Base-by-base conservation (phyloP, 140 eudicot genomes). In the Senecio squalidus region DNA sequence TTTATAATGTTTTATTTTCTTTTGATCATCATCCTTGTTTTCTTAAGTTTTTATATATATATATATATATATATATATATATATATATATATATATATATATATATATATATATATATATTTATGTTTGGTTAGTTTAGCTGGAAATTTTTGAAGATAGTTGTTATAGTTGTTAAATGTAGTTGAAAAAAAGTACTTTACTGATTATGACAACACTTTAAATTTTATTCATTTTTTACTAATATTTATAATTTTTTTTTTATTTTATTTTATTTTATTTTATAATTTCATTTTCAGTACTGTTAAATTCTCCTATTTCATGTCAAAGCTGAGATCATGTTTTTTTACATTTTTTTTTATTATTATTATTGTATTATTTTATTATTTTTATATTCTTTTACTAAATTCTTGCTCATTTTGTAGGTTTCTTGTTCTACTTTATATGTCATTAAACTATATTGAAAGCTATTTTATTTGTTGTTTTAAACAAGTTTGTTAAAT, bases 141-240 rank as follows among this genome's bases (percentile, higher is more conserved):
- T 69, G 47, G 46, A 41, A n/a, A 3, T 2, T 55, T 54, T 31
- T 45, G 34, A 17, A 11, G 33, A n/a, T n/a, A n/a, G n/a, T n/a
- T n/a, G n/a, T n/a, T n/a, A n/a, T n/a, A n/a, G n/a, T n/a, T n/a
- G n/a, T n/a, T n/a, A 53, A 72, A 47, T 64, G 72, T 17, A 64
- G 77, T 29, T 64, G 77, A 47, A 55, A n/a, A n/a, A 71, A 45
- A 51, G 16, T 45, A 13, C 44, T 55, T n/a, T n/a, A n/a, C n/a
- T n/a, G n/a, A n/a, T n/a, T n/a, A n/a, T n/a, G n/a, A n/a, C n/a
- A n/a, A n/a, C n/a, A n/a, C n/a, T n/a, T n/a, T n/a, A n/a, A n/a
- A n/a, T n/a, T n/a, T n/a, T n/a, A n/a, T n/a, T n/a, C n/a, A n/a
- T n/a, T n/a, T n/a, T n/a, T n/a, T n/a, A n/a, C n/a, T n/a, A n/a